These are phyloP conservation scores for Halophytophthora polymorphica DNA, from an alignment of 352 stramenopile genomes.

Conservation along the genomic window DNA sequence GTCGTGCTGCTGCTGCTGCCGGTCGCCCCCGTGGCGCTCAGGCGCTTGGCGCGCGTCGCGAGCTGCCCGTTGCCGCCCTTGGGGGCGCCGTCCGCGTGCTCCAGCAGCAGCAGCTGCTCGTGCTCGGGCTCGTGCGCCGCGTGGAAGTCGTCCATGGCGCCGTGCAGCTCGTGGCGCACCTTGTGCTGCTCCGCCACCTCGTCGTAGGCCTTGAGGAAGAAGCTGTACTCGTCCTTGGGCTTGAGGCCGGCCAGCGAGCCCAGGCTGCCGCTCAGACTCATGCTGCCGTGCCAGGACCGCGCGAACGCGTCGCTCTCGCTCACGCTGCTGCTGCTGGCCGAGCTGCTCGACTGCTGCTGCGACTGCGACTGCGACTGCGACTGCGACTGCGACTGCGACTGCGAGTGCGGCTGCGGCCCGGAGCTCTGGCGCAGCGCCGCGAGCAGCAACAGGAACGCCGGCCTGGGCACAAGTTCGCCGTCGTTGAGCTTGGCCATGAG, in stretches of 20 bases:
- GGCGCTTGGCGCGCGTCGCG: constrained; percentile 20
- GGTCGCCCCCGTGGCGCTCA: constrained; percentile 15
- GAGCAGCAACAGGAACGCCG: constrained; percentile 43
- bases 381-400: constrained; percentile 6
- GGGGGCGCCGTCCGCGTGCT: constrained; percentile 15
- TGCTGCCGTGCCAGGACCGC: constrained; percentile 36
- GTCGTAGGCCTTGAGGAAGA: constrained; percentile 66
- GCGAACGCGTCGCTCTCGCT: constrained; percentile 27
- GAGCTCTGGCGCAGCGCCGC: constrained; percentile 48
- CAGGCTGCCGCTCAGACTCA: constrained; percentile 35
- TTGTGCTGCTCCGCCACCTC: constrained; percentile 53
- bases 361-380: constrained; percentile 9
- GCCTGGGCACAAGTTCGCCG: constrained; percentile 45
- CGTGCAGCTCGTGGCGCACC: constrained; percentile 47
- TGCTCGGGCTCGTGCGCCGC: constrained; percentile 32
- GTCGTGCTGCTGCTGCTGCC: constrained; percentile 20
- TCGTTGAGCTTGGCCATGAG: constrained; percentile 49
- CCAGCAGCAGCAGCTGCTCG: constrained; percentile 26
- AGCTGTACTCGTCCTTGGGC: constrained; percentile 64
- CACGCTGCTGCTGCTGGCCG: constrained; percentile 4
- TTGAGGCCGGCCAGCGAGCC: constrained; percentile 21
- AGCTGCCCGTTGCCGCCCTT: constrained; percentile 21
- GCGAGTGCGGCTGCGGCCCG: constrained; percentile 7
- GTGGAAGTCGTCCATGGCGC: constrained; percentile 38
- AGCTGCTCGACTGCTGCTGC: constrained; percentile 6